A percentile compares a stretch with the other conserved stretches of the same genome.
phyloP scores from a whole-genome alignment of 306 rosid genomes.

The Morella rubra region DNA sequence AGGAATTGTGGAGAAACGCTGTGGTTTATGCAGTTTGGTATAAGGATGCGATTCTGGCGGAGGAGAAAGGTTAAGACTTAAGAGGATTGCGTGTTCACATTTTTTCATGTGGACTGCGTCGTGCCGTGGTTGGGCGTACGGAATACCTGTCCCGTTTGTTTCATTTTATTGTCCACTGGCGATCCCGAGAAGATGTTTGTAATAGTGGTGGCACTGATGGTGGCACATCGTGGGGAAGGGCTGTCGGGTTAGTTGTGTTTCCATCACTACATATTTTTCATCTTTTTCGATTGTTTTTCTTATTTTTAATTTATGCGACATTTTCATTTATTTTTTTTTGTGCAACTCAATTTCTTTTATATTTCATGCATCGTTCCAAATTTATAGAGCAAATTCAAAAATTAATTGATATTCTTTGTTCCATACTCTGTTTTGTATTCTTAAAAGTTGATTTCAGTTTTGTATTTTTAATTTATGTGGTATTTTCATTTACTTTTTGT shows the following conservation, averaged over 20 bases:
- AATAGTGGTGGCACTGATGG: too few relatives aligned
- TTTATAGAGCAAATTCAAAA: too few relatives aligned
- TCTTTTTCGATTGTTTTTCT: background rate
- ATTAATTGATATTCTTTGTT: too few relatives aligned
- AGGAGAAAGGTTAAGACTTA: too few relatives aligned
- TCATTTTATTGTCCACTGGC: conserved; percentile 81
- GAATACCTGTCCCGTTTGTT: conserved; percentile 87
- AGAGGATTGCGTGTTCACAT: too few relatives aligned
- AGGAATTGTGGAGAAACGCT: conserved; percentile 2
- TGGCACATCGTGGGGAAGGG: conserved; percentile 36
- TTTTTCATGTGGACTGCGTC: too few relatives aligned
- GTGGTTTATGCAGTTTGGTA: conserved; percentile 67
- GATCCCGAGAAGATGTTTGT: conserved; percentile 80
- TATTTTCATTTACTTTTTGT: background rate
- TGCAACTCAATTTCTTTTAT: too few relatives aligned
- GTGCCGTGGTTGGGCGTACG: too few relatives aligned
- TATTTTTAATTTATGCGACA: background rate
- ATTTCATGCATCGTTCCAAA: too few relatives aligned
- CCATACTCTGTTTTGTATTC: too few relatives aligned
- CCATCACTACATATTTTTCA: conserved; percentile 32
- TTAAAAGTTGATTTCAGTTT: too few relatives aligned
- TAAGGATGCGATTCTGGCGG: conserved; percentile 56
- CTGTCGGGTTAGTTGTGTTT: conserved; percentile 35
- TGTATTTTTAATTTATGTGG: background rate
- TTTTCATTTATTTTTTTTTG: background rate